Percentiles rank a stretch among this genome's conserved stretches.
phyloP scores from a whole-genome alignment of 2,329 filamentous ascomycete genomes.

The Cucurbitaria berberidis region DNA sequence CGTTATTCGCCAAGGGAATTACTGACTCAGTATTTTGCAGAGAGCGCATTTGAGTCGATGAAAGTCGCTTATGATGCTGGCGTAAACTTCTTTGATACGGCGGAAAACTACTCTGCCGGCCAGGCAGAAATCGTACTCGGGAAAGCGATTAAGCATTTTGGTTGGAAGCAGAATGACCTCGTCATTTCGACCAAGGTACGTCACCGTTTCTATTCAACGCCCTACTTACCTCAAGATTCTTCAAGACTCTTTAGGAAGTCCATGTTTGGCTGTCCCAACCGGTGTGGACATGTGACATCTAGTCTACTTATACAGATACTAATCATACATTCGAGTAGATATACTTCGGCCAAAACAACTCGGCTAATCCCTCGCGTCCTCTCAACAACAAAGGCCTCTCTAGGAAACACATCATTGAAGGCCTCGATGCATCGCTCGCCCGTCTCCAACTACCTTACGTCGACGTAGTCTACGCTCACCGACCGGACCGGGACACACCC shows the following conservation, averaged over 20 bases:
- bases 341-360: background rate
- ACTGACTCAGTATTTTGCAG: constrained; percentile 34
- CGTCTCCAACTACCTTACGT: constrained; percentile 67
- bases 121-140: constrained; percentile 63
- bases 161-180: constrained; percentile 58
- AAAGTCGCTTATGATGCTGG: constrained; percentile 63
- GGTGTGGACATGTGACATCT: background rate
- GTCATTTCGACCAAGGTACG: constrained; percentile 52
- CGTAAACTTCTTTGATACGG: constrained; percentile 49
- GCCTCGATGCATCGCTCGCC: constrained; percentile 65
- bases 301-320: background rate
- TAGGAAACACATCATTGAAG: constrained; percentile 74
- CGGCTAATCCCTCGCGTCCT: background rate
- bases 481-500: constrained; percentile 70
- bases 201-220: constrained; percentile 28
- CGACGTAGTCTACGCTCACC: constrained; percentile 73
- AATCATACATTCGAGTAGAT: background rate
- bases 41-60: constrained; percentile 62
- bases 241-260: background rate
- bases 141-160: constrained; percentile 61
- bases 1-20: no score
- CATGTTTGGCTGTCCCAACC: no score
- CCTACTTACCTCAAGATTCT: background rate
- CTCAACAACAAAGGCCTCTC: constrained; percentile 73
- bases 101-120: constrained; percentile 55